phyloP scores from a whole-genome alignment of 176 grass and related monocot species.

The Triticum dicoccoides region DNA sequence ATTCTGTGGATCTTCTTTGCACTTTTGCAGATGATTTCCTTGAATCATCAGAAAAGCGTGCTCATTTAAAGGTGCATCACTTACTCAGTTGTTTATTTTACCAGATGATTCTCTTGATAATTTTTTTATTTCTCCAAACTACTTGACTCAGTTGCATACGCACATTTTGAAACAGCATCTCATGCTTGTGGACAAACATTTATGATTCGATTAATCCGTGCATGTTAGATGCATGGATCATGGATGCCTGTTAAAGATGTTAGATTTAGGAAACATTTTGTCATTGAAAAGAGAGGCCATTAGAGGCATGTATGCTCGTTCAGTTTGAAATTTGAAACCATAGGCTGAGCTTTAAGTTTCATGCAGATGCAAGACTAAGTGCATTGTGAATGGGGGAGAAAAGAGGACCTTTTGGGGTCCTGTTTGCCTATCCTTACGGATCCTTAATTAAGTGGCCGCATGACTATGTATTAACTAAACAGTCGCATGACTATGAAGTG shows the following conservation, averaged over 20 bases:
- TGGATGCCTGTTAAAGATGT: background rate
- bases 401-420: background rate
- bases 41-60: constrained; percentile 69
- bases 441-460: background rate
- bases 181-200: constrained; percentile 8
- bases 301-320: background rate
- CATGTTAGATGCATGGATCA: background rate
- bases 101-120: constrained; percentile 23
- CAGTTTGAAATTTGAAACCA: background rate
- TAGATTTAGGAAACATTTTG: background rate
- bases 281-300: background rate
- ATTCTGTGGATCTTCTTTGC: constrained; percentile 69
- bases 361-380: background rate
- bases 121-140: constrained; percentile 4
- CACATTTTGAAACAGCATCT: background rate
- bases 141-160: background rate
- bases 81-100: constrained; percentile 7
- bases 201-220: constrained; percentile 2
- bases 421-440: background rate
- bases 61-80: constrained; percentile 62
- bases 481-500: background rate
- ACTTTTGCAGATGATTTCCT: constrained; percentile 62
- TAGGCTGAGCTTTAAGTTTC: background rate
- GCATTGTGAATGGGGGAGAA: background rate
- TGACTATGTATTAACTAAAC: background rate